These are phyloP conservation scores for Fusarium euwallaceae DNA, from an alignment of 2,329 filamentous ascomycete genomes.

Conservation along the genomic window DNA sequence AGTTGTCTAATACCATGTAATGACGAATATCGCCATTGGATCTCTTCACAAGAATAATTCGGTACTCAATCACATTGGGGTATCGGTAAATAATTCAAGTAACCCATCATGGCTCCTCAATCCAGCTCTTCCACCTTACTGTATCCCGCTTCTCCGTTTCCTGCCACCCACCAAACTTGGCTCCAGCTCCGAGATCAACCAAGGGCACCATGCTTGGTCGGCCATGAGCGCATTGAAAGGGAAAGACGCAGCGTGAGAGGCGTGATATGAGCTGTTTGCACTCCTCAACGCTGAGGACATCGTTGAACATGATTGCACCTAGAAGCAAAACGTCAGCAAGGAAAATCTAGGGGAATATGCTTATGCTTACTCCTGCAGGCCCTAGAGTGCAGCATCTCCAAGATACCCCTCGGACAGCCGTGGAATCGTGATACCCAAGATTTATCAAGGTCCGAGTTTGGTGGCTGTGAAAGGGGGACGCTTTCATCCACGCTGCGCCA, in stretches of 20 bases:
- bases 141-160: constrained; percentile 27
- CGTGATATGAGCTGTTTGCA: constrained; percentile 69
- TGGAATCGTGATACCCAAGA: constrained; percentile 74
- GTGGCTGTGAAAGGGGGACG: constrained; percentile 8
- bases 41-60: background rate
- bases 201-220: constrained; percentile 75
- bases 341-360: background rate
- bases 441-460: constrained; percentile 21
- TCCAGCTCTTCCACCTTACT: constrained; percentile 38
- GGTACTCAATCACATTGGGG: background rate
- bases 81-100: background rate
- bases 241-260: constrained; percentile 75
- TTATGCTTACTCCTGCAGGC: constrained; percentile 75
- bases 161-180: constrained; percentile 45
- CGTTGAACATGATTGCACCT: constrained; percentile 88
- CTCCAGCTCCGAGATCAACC: constrained; percentile 61
- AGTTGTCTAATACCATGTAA: background rate
- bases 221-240: constrained; percentile 88
- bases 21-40: background rate
- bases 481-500: constrained; percentile 72
- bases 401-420: constrained; percentile 78
- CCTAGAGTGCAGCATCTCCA: constrained; percentile 82
- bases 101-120: constrained; percentile 12
- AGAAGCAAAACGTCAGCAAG: background rate
- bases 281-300: constrained; percentile 68